Percentiles rank a stretch among this genome's conserved stretches.
Evolutionary conservation across 1,284 basidiomycete species (phyloP).

Genomic region (Athelia psychrophila): DNA sequence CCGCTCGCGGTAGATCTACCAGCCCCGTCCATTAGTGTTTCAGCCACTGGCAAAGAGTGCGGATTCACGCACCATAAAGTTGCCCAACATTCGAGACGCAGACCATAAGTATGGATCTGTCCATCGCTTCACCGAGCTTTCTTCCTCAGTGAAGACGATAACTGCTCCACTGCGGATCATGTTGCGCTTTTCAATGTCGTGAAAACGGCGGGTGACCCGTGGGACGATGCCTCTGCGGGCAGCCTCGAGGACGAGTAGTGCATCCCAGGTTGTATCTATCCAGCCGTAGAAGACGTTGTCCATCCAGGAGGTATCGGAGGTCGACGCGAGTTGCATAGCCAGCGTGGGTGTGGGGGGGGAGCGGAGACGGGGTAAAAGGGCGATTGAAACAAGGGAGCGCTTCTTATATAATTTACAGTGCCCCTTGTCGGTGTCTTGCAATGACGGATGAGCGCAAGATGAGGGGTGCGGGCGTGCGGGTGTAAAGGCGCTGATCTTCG

Average conservation of each 20-base stretch:
- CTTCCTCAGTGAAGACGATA: constrained; percentile 22
- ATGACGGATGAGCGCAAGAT: too few species aligned
- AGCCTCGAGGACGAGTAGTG: constrained; percentile 55
- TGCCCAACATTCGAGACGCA: constrained; percentile 20
- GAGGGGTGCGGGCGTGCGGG: too few species aligned
- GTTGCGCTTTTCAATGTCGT: constrained; percentile 42
- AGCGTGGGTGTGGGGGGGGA: neutral
- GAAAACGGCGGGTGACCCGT: constrained; percentile 51
- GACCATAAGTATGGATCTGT: constrained; percentile 21
- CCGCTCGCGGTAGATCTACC: constrained; percentile 21
- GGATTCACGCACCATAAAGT: constrained; percentile 12
- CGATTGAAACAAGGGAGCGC: neutral
- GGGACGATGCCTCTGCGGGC: constrained; percentile 49
- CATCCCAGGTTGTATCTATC: constrained; percentile 54
- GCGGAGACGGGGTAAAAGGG: neutral
- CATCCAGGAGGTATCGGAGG: neutral
- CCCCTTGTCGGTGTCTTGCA: too few species aligned
- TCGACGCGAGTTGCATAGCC: neutral
- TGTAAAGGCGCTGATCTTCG: too few species aligned
- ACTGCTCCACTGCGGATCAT: constrained; percentile 21
- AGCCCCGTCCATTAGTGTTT: neutral
- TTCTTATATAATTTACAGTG: too few species aligned
- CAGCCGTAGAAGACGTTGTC: constrained; percentile 34
- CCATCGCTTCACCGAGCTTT: constrained; percentile 23
- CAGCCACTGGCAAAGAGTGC: neutral